Evolutionary conservation across 257 asterid genomes (phyloP).

Genomic region (Cruciata laevipes): DNA sequence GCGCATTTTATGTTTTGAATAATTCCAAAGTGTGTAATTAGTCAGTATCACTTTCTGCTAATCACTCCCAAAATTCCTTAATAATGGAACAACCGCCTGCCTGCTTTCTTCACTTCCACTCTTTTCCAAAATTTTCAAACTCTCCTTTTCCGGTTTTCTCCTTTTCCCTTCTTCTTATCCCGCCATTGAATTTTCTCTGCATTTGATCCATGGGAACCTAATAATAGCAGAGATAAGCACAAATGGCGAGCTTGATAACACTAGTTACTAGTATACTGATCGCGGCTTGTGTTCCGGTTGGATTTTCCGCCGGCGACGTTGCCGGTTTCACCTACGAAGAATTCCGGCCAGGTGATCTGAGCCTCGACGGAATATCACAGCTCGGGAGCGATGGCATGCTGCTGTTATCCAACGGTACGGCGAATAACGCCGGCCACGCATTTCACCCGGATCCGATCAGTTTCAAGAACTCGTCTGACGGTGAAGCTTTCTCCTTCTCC

Average conservation of each 20-base stretch:
- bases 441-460: conserved; percentile 34
- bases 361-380: conserved; percentile 21
- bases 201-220: not conserved
- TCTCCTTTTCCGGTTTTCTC: not conserved
- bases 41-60: not conserved
- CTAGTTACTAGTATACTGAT: not conserved
- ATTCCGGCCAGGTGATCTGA: conserved; percentile 22
- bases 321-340: conserved; percentile 42
- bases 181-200: not conserved
- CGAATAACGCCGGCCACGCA: conserved; percentile 38
- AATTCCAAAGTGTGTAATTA: not conserved
- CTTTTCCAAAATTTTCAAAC: not conserved
- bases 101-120: not conserved
- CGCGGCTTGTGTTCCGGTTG: conserved; percentile 7
- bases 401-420: conserved; percentile 36
- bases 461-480: conserved; percentile 36
- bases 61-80: not conserved
- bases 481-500: conserved; percentile 39
- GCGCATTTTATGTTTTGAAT: not conserved
- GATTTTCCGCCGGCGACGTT: not conserved
- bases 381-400: conserved; percentile 37
- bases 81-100: not conserved
- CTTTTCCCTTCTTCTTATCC: not conserved
- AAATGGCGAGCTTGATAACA: not conserved
- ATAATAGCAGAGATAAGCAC: not conserved